Conservation (phyloP, 768 basidiomycete species). For the Phylloporus scabripes region DNA sequence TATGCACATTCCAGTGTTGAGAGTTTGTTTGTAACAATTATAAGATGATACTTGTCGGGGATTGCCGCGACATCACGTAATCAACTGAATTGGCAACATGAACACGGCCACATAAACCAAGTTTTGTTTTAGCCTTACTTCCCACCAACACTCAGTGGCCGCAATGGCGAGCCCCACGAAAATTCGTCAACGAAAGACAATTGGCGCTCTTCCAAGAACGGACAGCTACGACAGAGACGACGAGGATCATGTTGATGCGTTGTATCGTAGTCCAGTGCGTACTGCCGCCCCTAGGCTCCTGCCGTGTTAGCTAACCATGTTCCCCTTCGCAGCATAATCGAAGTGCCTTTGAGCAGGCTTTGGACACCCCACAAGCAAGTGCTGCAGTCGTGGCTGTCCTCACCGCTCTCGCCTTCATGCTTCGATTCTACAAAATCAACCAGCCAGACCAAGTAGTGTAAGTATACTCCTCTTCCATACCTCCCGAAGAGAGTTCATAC, state of each 20-base stretch:
- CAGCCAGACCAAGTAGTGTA: slow-evolving; percentile 94
- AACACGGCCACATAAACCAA: slow-evolving; percentile 1
- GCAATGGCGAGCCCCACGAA: slow-evolving; percentile 31
- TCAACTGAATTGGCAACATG: slow-evolving; percentile 1
- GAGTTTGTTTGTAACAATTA: not conserved
- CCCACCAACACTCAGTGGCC: slow-evolving; percentile 7
- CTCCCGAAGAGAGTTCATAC: slow-evolving; percentile 3
- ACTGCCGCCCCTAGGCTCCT: not conserved
- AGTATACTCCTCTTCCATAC: slow-evolving; percentile 28
- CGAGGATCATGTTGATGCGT: slow-evolving; percentile 47
- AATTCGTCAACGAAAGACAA: slow-evolving; percentile 28
- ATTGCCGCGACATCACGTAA: slow-evolving; percentile 18
- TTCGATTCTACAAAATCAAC: slow-evolving; percentile 92
- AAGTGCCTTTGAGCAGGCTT: slow-evolving; percentile 52
- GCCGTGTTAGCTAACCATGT: slow-evolving; percentile 10
- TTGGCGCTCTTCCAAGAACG: slow-evolving; percentile 11
- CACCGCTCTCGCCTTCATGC: slow-evolving; percentile 71
- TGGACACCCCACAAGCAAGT: slow-evolving; percentile 63
- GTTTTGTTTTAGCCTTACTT: slow-evolving; percentile 2
- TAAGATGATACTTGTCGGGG: no score
- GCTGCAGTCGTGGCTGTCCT: slow-evolving; percentile 54
- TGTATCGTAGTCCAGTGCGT: slow-evolving; percentile 48
- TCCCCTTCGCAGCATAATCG: slow-evolving; percentile 44
- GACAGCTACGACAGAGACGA: slow-evolving; percentile 36
- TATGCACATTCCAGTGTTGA: not conserved